Conservation (phyloP, 768 basidiomycete genomes). For the Fomitopsis serialis region DNA sequence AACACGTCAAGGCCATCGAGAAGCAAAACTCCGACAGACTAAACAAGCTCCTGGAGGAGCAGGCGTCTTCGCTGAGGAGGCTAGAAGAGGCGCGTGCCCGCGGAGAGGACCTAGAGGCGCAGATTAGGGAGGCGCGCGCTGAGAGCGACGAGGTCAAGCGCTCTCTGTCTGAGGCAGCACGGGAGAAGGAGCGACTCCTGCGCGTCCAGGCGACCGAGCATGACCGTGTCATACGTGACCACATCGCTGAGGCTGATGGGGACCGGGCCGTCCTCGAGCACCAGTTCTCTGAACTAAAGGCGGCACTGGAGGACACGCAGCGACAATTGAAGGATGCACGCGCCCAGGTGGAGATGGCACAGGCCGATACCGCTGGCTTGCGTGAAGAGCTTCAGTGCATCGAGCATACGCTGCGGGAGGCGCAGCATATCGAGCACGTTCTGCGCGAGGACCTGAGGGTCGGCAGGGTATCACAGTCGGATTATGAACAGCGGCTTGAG, state of each 20-base stretch:
- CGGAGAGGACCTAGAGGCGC: constrained; percentile 70
- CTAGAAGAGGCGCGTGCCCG: constrained; percentile 72
- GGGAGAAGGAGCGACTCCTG: constrained; percentile 76
- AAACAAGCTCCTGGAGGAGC: constrained; percentile 64
- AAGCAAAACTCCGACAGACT: constrained; percentile 58
- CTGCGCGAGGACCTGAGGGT: constrained; percentile 70
- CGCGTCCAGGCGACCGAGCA: constrained; percentile 67
- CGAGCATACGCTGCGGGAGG: constrained; percentile 65
- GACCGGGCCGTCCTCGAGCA: constrained; percentile 91
- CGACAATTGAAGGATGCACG: constrained; percentile 59
- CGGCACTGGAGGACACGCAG: constrained; percentile 53
- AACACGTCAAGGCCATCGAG: constrained; percentile 66
- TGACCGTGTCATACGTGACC: constrained; percentile 70
- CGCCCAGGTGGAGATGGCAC: constrained; percentile 55
- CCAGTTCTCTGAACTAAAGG: constrained; percentile 71
- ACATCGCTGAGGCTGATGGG: constrained; percentile 89
- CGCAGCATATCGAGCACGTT: constrained; percentile 58
- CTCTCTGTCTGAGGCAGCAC: constrained; percentile 60
- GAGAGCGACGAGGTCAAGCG: constrained; percentile 71
- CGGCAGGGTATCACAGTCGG: constrained; percentile 63
- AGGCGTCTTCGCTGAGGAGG: constrained; percentile 62
- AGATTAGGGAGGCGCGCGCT: constrained; percentile 61
- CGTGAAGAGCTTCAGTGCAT: constrained; percentile 70
- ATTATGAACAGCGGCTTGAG: constrained; percentile 63
- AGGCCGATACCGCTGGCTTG: constrained; percentile 62